These are phyloP conservation scores for Solioccasus polychromus DNA, from an alignment of 768 basidiomycete species.

Conservation along the genomic window DNA sequence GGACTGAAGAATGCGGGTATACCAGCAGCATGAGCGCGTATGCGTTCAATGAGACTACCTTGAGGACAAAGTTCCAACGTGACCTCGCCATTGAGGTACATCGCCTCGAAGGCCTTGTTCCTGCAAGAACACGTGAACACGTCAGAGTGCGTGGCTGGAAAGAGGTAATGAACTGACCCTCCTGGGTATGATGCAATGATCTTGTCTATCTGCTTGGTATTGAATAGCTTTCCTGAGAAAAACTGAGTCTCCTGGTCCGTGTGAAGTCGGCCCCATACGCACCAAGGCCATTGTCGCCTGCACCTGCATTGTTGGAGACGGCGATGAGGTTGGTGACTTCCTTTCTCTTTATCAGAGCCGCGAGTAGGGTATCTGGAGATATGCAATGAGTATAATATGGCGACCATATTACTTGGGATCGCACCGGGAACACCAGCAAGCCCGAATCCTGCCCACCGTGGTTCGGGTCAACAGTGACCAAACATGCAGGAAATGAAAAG, in stretches of 20 bases:
- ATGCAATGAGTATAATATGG: not conserved
- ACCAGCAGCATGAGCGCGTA: constrained; percentile 86
- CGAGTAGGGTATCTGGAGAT: constrained; percentile 71
- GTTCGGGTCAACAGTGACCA: not conserved
- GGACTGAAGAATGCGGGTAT: constrained; percentile 95
- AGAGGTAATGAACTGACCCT: constrained; percentile 44
- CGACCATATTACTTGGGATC: constrained; percentile 1
- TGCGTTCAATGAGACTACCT: constrained; percentile 84
- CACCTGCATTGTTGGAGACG: constrained; percentile 87
- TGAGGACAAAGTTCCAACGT: constrained; percentile 89
- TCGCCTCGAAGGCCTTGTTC: constrained; percentile 81
- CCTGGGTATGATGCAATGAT: constrained; percentile 90
- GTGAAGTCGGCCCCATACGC: not conserved
- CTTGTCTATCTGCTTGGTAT: constrained; percentile 73
- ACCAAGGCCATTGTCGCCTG: constrained; percentile 71
- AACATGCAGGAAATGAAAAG: not conserved
- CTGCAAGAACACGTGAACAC: constrained; percentile 39
- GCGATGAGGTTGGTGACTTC: constrained; percentile 76
- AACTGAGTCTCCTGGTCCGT: not conserved
- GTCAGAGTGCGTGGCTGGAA: not conserved
- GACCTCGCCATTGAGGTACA: constrained; percentile 79
- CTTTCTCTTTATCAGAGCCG: constrained; percentile 68
- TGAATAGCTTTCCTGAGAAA: constrained; percentile 64
- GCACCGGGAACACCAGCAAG: constrained; percentile 84
- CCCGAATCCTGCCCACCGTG: constrained; percentile 76